These are phyloP conservation scores for Limonomyces culmigenus DNA, from an alignment of 1,284 basidiomycete genomes.

Conservation along the genomic window DNA sequence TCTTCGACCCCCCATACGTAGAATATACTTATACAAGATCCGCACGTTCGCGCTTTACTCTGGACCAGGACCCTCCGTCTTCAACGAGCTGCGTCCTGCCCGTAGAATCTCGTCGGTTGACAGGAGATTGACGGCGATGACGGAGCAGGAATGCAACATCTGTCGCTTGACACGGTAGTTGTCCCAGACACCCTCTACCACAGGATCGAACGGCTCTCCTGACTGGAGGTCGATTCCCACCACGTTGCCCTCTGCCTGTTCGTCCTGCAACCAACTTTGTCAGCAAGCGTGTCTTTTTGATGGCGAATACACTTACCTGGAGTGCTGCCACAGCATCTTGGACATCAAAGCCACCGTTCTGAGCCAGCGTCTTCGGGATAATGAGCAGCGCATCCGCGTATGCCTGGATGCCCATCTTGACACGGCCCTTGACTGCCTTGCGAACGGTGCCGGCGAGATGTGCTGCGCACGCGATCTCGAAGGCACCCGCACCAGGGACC, in stretches of 20 bases:
- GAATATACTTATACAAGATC: too few species aligned
- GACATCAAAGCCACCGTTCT: slow-evolving; percentile 95
- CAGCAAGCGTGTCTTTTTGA: background rate
- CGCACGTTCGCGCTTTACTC: too few species aligned
- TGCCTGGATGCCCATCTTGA: slow-evolving; percentile 95
- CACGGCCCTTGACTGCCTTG: slow-evolving; percentile 83
- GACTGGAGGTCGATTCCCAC: slow-evolving; percentile 89
- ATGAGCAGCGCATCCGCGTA: slow-evolving; percentile 91
- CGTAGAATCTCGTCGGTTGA: slow-evolving; percentile 93
- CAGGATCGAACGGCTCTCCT: slow-evolving; percentile 94
- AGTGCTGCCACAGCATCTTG: slow-evolving; percentile 88
- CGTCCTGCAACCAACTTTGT: slow-evolving; percentile 43
- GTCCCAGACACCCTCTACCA: slow-evolving; percentile 94
- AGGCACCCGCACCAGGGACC: slow-evolving; percentile 92
- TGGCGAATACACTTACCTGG: slow-evolving; percentile 33
- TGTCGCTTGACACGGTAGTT: slow-evolving; percentile 98
- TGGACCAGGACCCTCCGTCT: slow-evolving; percentile 72
- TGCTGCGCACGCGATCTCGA: slow-evolving; percentile 87
- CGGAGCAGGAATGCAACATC: slow-evolving; percentile 95
- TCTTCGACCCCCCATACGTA: too few species aligned
- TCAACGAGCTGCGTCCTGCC: slow-evolving; percentile 81
- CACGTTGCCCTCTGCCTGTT: slow-evolving; percentile 78
- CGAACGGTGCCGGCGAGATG: slow-evolving; percentile 73
- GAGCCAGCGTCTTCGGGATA: slow-evolving; percentile 92
- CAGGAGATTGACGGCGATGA: slow-evolving; percentile 92